Percentiles rank a stretch among this genome's conserved stretches.
Evolutionary conservation across 2,329 filamentous ascomycete genomes (phyloP).

Genomic region (Cephalotrichum gorgonifer): DNA sequence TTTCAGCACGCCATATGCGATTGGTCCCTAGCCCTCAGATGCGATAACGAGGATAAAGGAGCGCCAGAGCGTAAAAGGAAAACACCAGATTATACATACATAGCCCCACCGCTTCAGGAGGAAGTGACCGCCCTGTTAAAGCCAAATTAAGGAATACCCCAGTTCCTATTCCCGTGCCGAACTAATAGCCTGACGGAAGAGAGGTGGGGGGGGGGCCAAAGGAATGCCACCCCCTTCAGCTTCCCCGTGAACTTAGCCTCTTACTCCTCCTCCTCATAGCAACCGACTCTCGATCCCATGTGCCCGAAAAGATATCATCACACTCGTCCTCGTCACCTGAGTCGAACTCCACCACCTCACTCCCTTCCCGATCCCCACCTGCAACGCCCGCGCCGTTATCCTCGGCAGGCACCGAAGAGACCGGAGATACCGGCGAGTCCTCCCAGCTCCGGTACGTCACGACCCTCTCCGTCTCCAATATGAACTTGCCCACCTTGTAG

Average conservation of each 20-base stretch:
- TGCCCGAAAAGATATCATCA: conserved; percentile 53
- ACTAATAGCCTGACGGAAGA: too few relatives aligned
- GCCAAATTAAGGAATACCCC: too few relatives aligned
- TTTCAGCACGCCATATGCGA: too few relatives aligned
- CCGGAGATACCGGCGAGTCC: conserved; percentile 20
- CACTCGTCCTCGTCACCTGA: conserved; percentile 58
- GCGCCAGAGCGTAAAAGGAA: too few relatives aligned
- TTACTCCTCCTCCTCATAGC: conserved; percentile 14
- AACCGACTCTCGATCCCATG: conserved; percentile 46
- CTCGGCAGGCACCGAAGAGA: conserved; percentile 8
- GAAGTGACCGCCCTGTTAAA: too few relatives aligned
- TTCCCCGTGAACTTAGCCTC: neutral
- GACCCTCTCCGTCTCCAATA: conserved; percentile 51
- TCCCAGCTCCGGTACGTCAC: conserved; percentile 44
- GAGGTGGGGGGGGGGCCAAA: too few relatives aligned
- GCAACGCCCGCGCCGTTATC: conserved; percentile 7
- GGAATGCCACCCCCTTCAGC: neutral
- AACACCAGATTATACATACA: too few relatives aligned
- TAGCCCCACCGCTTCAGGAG: too few relatives aligned
- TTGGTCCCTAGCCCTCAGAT: too few relatives aligned
- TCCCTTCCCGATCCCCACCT: conserved; percentile 9
- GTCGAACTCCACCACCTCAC: conserved; percentile 41
- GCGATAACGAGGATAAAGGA: too few relatives aligned
- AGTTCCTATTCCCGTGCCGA: too few relatives aligned
- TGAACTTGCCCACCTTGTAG: conserved; percentile 62